phyloP scores from a whole-genome alignment of 2,329 filamentous ascomycete species.

The Dryadomyces quercus-mongolicae region DNA sequence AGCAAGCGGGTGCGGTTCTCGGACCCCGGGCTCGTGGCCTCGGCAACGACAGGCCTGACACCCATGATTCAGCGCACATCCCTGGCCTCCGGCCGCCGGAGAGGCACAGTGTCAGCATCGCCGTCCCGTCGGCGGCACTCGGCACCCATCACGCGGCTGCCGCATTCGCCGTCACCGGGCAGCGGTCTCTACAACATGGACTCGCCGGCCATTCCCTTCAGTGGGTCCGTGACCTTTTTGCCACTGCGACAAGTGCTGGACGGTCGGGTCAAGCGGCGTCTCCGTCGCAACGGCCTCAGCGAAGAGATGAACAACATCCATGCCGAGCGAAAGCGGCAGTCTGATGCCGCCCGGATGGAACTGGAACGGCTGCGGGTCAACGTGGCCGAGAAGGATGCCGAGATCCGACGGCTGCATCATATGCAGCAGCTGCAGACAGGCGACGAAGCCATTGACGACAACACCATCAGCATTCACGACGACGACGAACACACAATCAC shows the following conservation, averaged over 20 bases:
- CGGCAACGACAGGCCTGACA: conserved; percentile 37
- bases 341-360: conserved; percentile 29
- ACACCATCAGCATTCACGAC: background rate
- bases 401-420: conserved; percentile 27
- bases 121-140: conserved; percentile 33
- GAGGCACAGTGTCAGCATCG: conserved; percentile 10
- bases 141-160: conserved; percentile 19
- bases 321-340: conserved; percentile 29
- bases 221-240: conserved; percentile 30
- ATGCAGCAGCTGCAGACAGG: background rate
- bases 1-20: conserved; percentile 48
- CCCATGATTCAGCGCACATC: conserved; percentile 43
- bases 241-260: conserved; percentile 43
- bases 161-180: background rate
- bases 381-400: conserved; percentile 35
- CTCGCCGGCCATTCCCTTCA: conserved; percentile 14
- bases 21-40: conserved; percentile 30
- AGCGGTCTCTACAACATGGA: conserved; percentile 1
- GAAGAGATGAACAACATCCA: conserved; percentile 45
- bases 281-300: conserved; percentile 42
- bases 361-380: conserved; percentile 35
- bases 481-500: conserved; percentile 29
- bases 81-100: conserved; percentile 18
- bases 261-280: conserved; percentile 43
- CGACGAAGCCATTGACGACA: background rate